Conservation (phyloP, 106 monocot species). For the Ottelia alismoides region DNA sequence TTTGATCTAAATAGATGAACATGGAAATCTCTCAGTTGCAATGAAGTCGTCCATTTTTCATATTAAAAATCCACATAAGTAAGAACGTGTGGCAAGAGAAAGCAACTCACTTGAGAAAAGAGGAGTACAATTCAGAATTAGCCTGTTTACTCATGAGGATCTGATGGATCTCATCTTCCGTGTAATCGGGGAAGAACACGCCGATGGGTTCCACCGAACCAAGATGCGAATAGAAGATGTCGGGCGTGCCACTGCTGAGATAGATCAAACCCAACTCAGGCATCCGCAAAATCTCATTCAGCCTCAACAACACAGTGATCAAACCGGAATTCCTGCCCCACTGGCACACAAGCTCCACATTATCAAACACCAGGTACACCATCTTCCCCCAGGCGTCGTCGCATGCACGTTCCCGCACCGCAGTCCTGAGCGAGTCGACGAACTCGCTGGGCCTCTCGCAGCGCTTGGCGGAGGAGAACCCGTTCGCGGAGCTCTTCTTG, state of each 20-base stretch:
- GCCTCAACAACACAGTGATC: conserved; percentile 43
- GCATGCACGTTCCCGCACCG: conserved; percentile 9
- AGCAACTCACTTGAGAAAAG: conserved; percentile 64
- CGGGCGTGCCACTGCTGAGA: conserved; percentile 55
- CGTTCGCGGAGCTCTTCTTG: conserved; percentile 12
- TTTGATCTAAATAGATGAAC: no score
- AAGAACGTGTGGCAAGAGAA: no score
- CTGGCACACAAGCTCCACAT: conserved; percentile 46
- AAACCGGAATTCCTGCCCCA: conserved; percentile 55
- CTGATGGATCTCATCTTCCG: conserved; percentile 45
- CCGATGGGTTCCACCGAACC: conserved; percentile 50
- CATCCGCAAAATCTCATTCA: conserved; percentile 40
- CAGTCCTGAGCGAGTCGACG: conserved; percentile 37
- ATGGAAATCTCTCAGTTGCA: no score
- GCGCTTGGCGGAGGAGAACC: conserved; percentile 21
- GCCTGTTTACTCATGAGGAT: conserved; percentile 60
- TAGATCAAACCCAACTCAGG: conserved; percentile 58
- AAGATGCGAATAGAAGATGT: conserved; percentile 36
- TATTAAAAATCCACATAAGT: no score
- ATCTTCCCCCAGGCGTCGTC: conserved; percentile 19
- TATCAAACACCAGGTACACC: conserved; percentile 80
- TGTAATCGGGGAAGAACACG: conserved; percentile 72
- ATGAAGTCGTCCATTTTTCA: no score
- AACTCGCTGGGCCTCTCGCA: conserved; percentile 77
- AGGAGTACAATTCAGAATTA: conserved; percentile 69